Evolutionary conservation across 169 alveolate genomes (phyloP).

Genomic region (Besnoitia besnoiti): DNA sequence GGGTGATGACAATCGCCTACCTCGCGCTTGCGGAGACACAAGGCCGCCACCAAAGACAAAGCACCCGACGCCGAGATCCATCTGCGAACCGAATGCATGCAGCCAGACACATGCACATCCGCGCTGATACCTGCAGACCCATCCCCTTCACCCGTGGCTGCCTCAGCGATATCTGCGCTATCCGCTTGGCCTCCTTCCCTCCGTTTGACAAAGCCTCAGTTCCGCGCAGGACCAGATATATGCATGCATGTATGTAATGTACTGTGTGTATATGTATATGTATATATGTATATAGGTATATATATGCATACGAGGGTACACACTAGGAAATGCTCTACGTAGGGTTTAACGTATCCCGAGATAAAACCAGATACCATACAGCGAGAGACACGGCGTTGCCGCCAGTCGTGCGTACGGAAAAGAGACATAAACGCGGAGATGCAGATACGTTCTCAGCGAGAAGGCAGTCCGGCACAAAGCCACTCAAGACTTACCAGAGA

Average conservation of each 20-base stretch:
- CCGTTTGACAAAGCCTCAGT: too few species aligned
- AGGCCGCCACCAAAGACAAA: slow-evolving; percentile 6
- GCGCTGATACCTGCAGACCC: background rate
- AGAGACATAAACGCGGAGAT: too few species aligned
- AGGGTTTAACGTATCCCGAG: too few species aligned
- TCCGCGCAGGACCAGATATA: too few species aligned
- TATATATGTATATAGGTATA: background rate
- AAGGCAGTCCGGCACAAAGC: too few species aligned
- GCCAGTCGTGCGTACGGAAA: too few species aligned
- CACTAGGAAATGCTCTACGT: background rate
- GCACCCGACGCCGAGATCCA: slow-evolving; percentile 29
- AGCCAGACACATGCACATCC: background rate
- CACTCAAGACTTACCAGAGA: background rate
- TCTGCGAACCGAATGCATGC: background rate
- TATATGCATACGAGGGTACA: background rate
- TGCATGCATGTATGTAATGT: background rate
- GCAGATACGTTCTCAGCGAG: too few species aligned
- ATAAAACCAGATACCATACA: too few species aligned
- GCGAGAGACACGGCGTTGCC: too few species aligned
- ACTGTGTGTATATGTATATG: background rate
- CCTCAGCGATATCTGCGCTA: too few species aligned
- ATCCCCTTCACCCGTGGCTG: too few species aligned
- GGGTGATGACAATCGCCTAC: background rate
- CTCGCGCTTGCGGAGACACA: slow-evolving; percentile 2
- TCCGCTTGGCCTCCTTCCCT: too few species aligned